These are phyloP conservation scores for Coleophoma crateriformis DNA, from an alignment of 2,329 filamentous ascomycete species.

Conservation along the genomic window DNA sequence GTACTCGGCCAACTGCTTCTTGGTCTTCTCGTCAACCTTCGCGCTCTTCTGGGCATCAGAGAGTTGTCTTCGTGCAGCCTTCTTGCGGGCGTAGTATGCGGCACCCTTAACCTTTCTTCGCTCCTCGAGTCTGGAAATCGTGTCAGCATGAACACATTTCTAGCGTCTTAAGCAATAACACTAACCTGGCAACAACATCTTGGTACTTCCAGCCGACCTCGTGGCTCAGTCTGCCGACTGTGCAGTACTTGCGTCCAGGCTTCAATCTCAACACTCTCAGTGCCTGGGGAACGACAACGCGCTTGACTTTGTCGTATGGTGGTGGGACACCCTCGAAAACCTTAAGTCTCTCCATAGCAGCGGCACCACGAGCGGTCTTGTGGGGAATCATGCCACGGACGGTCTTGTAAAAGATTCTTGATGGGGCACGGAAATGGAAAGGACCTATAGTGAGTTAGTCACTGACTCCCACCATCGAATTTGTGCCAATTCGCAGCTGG, in stretches of 20 bases:
- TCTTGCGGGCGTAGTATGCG: slow-evolving; percentile 99
- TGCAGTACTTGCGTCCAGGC: slow-evolving; percentile 99
- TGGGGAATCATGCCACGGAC: slow-evolving; percentile 99
- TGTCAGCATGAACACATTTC: slow-evolving; percentile 14
- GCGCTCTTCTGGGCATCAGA: slow-evolving; percentile 90
- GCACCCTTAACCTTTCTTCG: slow-evolving; percentile 98
- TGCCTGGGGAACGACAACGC: slow-evolving; percentile 98
- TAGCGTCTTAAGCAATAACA: slow-evolving; percentile 23
- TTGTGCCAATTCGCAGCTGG: background rate
- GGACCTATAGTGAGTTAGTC: slow-evolving; percentile 59
- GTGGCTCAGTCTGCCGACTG: slow-evolving; percentile 93
- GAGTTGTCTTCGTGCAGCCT: slow-evolving; percentile 86
- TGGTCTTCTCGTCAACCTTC: slow-evolving; percentile 79
- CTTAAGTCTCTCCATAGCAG: slow-evolving; percentile 97
- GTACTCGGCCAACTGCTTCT: slow-evolving; percentile 80
- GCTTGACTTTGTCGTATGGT: slow-evolving; percentile 99
- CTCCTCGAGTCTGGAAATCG: slow-evolving; percentile 78
- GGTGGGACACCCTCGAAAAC: slow-evolving; percentile 99
- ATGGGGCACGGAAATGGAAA: slow-evolving; percentile 99
- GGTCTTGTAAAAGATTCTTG: slow-evolving; percentile 99
- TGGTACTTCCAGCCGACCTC: slow-evolving; percentile 99
- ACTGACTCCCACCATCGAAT: background rate
- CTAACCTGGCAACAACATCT: slow-evolving; percentile 95
- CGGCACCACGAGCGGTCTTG: slow-evolving; percentile 97
- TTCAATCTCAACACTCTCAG: slow-evolving; percentile 94